Conservation (phyloP, 306 rosid genomes). For the Medicago ruthenica region DNA sequence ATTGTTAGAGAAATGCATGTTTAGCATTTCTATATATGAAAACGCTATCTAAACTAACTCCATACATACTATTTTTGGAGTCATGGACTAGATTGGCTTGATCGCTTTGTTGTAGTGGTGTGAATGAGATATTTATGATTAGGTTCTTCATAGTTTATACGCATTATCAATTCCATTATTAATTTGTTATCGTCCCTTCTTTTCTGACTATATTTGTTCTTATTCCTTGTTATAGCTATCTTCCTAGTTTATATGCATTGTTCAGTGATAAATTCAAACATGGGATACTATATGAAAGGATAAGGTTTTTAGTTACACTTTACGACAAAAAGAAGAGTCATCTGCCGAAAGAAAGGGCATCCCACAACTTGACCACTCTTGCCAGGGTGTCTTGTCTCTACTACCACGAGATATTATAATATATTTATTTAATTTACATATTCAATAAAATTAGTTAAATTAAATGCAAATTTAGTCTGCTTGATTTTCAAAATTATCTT, state of each 20-base stretch:
- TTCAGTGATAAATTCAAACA: not conserved
- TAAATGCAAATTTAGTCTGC: not conserved
- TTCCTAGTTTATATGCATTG: not conserved
- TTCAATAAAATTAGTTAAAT: not conserved
- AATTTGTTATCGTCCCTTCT: too few relatives aligned
- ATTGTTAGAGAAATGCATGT: too few relatives aligned
- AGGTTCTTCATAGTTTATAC: too few relatives aligned
- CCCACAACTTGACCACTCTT: constrained; percentile 6
- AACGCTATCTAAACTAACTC: too few relatives aligned
- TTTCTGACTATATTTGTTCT: not conserved
- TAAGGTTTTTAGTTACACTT: not conserved
- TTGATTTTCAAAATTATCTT: too few relatives aligned
- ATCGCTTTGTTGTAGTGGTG: too few relatives aligned
- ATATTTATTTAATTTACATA: not conserved
- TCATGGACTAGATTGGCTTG: too few relatives aligned
- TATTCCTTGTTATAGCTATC: not conserved
- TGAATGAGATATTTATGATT: too few relatives aligned
- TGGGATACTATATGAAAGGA: constrained; percentile 18
- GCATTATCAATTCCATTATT: too few relatives aligned
- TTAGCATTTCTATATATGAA: too few relatives aligned
- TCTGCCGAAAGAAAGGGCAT: not conserved
- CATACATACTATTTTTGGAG: too few relatives aligned
- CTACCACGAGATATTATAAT: not conserved
- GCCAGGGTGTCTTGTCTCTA: constrained; percentile 17
- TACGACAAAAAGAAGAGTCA: not conserved